A percentile compares a stretch with the other conserved stretches of the same genome.
Conservation (phyloP, 2,329 filamentous ascomycete species). For the Piedraia hortae region DNA sequence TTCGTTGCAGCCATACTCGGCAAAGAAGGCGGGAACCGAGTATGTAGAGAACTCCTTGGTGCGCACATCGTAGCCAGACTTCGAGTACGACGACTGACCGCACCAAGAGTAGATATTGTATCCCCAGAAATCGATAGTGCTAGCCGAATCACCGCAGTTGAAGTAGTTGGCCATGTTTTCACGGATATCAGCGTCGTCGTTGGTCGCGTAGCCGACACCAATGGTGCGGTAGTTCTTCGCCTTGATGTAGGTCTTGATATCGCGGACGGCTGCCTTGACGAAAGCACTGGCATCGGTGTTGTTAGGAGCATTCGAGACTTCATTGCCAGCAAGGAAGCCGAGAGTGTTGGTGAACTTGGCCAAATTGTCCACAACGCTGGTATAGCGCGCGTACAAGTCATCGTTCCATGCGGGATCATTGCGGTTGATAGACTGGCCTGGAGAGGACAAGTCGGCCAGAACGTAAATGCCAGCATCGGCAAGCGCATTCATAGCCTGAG, state of each 20-base stretch:
- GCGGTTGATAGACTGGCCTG: constrained; percentile 57
- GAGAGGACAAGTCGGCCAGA: constrained; percentile 69
- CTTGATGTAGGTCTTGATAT: constrained; percentile 87
- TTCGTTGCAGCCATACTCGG: constrained; percentile 89
- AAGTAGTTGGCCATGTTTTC: constrained; percentile 70
- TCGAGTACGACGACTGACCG: constrained; percentile 47
- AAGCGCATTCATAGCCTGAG: constrained; percentile 58
- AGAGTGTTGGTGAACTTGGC: constrained; percentile 69
- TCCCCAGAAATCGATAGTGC: constrained; percentile 84
- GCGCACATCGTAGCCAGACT: constrained; percentile 58
- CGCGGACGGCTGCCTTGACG: constrained; percentile 91
- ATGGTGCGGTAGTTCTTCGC: constrained; percentile 46
- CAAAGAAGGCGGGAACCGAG: constrained; percentile 90
- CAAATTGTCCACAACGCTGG: constrained; percentile 53
- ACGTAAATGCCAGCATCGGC: constrained; percentile 79
- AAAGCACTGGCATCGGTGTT: constrained; percentile 80
- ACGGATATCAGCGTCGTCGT: constrained; percentile 68
- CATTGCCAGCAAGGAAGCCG: constrained; percentile 96
- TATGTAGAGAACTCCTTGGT: constrained; percentile 70
- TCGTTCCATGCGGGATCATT: constrained; percentile 53
- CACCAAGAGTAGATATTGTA: constrained; percentile 99
- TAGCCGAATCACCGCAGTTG: constrained; percentile 47
- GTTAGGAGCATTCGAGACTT: constrained; percentile 69
- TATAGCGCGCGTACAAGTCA: constrained; percentile 55
- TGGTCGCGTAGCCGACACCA: constrained; percentile 85